Evolutionary conservation across 2,329 filamentous ascomycete genomes (phyloP), one percentile per base, ranked within the genome.

Genomic region (Aspergillus terreus): DNA sequence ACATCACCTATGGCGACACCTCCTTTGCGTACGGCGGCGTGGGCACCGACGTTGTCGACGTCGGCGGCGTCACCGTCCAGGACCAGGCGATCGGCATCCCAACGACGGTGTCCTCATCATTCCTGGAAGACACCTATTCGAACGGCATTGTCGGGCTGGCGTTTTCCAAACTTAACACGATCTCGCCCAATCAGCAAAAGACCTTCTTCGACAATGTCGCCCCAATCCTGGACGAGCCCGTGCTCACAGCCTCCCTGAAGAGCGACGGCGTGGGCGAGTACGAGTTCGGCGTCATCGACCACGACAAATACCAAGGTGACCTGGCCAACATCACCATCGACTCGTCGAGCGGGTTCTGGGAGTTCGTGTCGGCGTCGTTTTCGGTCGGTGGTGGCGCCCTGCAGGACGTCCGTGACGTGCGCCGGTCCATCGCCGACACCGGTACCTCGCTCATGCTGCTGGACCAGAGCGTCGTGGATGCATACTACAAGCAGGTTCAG

Each of bases 121-220:
- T 90, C 66, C 67, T 81, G 35, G 50, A 76, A 32, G 83, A 87
- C 62, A 76, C 76, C n/a, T 71, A 76, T 56, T 84, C 78, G 58
- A 84, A 86, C 65, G 86, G 86, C n/a, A 78, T 90, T 4, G 74
- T 90, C 23, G 86, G 87, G 10, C 78, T 89, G 23, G 85, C 80
- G 7, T 89, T 86, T 64, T 81, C 79, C 51, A 76, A 70, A 36
- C 76, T 87, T 66, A 89, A 88, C 69, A 85, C 82, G 1, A 80
- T 88, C 53, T 64, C 78, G 63, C 85, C 86, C 1, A 71, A 76
- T 14, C 72, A 76, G 56, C 84, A 87, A 58, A 85, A 84, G 70
- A 90, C 86, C 10, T 90, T 89, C 69, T 88, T 90, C 65, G 85
- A 88, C 63, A 90, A 87, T 65, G 74, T 87, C 58, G 80, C 81